Percentiles rank a stretch among this genome's conserved stretches.
Conservation (phyloP, 176 grass and related monocot genomes). For the Canna indica region DNA sequence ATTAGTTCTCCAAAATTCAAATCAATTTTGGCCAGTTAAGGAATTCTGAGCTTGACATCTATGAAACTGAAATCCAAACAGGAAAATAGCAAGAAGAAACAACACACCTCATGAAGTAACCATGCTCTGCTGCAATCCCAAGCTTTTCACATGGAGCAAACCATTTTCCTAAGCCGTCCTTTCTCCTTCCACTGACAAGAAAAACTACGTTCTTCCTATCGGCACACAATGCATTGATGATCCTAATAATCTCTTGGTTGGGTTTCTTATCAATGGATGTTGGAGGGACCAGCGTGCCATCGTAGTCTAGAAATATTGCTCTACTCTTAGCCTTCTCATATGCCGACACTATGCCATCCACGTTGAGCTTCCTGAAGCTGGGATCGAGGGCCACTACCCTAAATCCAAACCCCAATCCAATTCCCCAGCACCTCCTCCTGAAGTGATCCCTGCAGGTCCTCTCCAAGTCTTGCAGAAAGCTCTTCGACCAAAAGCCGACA, state of each 20-base stretch:
- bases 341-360: conserved; percentile 62
- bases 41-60: no score
- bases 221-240: conserved; percentile 71
- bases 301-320: conserved; percentile 84
- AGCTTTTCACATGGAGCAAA: conserved; percentile 61
- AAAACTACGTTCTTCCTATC: conserved; percentile 67
- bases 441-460: conserved; percentile 89
- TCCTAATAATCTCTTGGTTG: conserved; percentile 37
- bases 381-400: conserved; percentile 87
- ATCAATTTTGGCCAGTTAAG: no score
- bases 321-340: conserved; percentile 60
- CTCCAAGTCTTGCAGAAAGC: conserved; percentile 64
- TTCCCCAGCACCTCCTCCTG: conserved; percentile 82
- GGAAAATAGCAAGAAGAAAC: background rate
- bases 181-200: conserved; percentile 66
- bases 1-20: no score
- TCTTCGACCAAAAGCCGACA: conserved; percentile 83
- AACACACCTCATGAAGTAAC: conserved; percentile 74
- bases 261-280: conserved; percentile 58
- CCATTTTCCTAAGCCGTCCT: conserved; percentile 48
- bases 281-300: conserved; percentile 80
- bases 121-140: conserved; percentile 80
- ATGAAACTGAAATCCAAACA: conserved; percentile 13
- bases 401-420: conserved; percentile 89
- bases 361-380: conserved; percentile 79